Evolutionary conservation across 495 filamentous ascomycete species (phyloP), one percentile per base, ranked within the genome.

Genomic region (Penicillium manginii): DNA sequence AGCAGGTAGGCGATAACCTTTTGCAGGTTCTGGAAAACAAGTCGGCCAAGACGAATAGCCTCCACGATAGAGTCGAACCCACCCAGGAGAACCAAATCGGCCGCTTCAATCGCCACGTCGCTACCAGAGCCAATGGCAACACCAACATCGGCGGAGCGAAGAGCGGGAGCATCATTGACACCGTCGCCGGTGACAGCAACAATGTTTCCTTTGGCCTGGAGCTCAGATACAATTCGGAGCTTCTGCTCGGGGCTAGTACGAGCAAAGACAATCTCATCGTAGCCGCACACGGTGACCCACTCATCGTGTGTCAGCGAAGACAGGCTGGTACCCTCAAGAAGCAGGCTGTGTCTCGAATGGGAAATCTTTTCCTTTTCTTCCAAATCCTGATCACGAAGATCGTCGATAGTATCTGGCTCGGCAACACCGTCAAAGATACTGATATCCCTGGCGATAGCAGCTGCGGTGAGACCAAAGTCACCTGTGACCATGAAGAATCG

Each of bases 21-120:
- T 64, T 84, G 81, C n/a, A 86, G 66, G 60, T 86, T 86, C 54
- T 78, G 73, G 59, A 78, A 78, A 21, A 86, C 83, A 0, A 83
- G 59, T 4, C 84, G 74, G 1, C 86, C 85, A 17, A 81, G 79
- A 29, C 84, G 76, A 11, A 91, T 84, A 1, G 88, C 89, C 61
- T 86, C 83, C 3, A 89, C 81, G 15, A 91, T 83, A 4, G 84
- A 87, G 19, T 81, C 79, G 60, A 93, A 91, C 0, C 78, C 80
- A 31, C 90, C 88, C 2, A 91, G 76, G 7, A 98, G 83, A 15
- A 97, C 91, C 4, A 97, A 83, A 64, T 96, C 90, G 11, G 93
- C 91, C 6, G 93, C 93, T 74, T 97, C 94, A 83, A 76, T 83
- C 17, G 84, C 84, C 2, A 86, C 81, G 42, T 86, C 84, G 22